phyloP scores from a whole-genome alignment of 805 yeast species.

The Saturnispora mendoncae region DNA sequence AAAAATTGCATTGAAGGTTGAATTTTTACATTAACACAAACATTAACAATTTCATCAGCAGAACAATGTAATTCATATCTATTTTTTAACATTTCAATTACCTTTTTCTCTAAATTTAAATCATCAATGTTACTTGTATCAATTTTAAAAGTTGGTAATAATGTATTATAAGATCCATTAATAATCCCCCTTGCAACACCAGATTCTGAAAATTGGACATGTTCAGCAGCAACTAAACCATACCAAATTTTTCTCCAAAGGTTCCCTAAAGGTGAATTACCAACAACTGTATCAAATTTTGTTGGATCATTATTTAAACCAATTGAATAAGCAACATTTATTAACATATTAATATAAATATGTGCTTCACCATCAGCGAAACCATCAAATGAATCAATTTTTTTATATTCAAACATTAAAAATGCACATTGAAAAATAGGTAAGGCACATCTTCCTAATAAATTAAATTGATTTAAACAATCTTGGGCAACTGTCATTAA shows the following conservation, averaged over 20 bases:
- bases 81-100: conserved; percentile 27
- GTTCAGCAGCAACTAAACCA: conserved; percentile 38
- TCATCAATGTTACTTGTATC: conserved; percentile 31
- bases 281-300: conserved; percentile 27
- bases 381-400: conserved; percentile 41
- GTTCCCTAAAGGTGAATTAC: conserved; percentile 27
- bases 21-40: conserved; percentile 34
- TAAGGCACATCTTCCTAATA: conserved; percentile 40
- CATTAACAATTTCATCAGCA: conserved; percentile 29
- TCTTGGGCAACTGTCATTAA: conserved; percentile 41
- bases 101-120: conserved; percentile 33
- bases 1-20: conserved; percentile 33
- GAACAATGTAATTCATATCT: conserved; percentile 26
- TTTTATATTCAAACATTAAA: conserved; percentile 41
- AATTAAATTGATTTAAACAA: conserved; percentile 47
- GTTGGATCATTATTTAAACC: conserved; percentile 66
- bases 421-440: conserved; percentile 47
- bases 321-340: conserved; percentile 59
- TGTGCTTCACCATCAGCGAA: conserved; percentile 52
- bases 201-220: conserved; percentile 35
- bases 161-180: conserved; percentile 41
- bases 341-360: conserved; percentile 44
- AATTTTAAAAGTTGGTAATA: conserved; percentile 35
- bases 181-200: conserved; percentile 40
- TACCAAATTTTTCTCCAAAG: conserved; percentile 56